Base-by-base conservation (phyloP, 148 eudicot species). In the Amaranthus palmeri region DNA sequence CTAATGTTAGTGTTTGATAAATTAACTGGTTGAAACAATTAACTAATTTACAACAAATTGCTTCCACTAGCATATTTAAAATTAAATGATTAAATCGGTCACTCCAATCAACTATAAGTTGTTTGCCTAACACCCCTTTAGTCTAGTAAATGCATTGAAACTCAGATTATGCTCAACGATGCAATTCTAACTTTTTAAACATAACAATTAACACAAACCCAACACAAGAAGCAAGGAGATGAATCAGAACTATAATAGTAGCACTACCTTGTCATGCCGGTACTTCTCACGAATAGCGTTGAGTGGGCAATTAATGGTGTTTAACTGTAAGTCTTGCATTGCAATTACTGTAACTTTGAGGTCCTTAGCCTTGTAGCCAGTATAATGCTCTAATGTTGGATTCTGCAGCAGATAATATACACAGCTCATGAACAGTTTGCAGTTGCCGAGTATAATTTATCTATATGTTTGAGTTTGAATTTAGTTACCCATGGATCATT, bases 271-370 rank as follows among this genome's bases (percentile, higher is more conserved):
- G 72, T 81, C 72, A 45, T 90, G 89, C 68, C 64, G 83, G 72
- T 92, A 92, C 82, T 92, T 92, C 68, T 84, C 90, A 17, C 96
- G 93, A 73, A 90, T 83, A 50, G 96, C 85, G 13, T 85, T 82
- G 7, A 84, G 80, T 54, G 80, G 67, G 80, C 82, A 83, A 54
- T 73, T 79, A 42, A 58, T 76, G 54, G 79, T 75, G 76, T 92
- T 88, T 15, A 77, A 74, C 45, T 85, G 96, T 82, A 92, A 70
- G 57, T 90, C 83, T 76, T 90, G 87, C 82, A 92, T 73, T 60
- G 85, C 83, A 56, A 85, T 61, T 50, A 88, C 96, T 14, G 83
- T 71, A 54, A 25, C 77, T 84, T 85, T 84, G 63, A 92, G 82
- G 12, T 90, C 91, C 58, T 73, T 63, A 43, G 81, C 40, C 71